Conservation (phyloP, 2,329 filamentous ascomycete species). For the Diaporthe amygdali region DNA sequence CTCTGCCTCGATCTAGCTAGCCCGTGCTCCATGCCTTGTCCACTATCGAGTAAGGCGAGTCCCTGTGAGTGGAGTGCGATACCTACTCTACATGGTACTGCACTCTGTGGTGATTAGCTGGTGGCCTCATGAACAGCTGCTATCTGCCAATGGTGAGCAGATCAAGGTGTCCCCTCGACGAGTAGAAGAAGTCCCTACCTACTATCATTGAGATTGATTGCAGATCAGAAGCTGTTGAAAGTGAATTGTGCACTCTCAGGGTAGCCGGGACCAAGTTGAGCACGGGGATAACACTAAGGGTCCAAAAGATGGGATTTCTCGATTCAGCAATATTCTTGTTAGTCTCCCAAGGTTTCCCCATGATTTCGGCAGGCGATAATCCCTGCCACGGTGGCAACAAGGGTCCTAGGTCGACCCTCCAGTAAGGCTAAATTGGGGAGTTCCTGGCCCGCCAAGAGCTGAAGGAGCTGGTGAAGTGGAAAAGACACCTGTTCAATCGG, state of each 20-base stretch:
- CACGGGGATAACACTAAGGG: not conserved
- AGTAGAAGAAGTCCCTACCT: not conserved
- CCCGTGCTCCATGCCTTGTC: not conserved
- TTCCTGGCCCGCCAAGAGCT: slow-evolving; percentile 12
- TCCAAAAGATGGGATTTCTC: not conserved
- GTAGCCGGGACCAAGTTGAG: not conserved
- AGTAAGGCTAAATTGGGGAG: slow-evolving; percentile 13
- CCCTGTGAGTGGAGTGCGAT: not conserved
- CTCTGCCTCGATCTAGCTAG: slow-evolving; percentile 10
- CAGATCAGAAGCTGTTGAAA: not conserved
- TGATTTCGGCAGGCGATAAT: not conserved
- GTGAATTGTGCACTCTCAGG: not conserved
- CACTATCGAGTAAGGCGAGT: not conserved
- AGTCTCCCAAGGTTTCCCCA: not conserved
- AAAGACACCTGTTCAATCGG: slow-evolving; percentile 21
- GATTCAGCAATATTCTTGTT: not conserved
- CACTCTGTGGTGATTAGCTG: not conserved
- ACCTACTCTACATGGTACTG: not conserved
- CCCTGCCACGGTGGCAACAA: slow-evolving; percentile 13
- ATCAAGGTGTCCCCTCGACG: not conserved
- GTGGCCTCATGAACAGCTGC: slow-evolving; percentile 3
- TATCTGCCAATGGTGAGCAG: not conserved
- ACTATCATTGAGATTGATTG: not conserved
- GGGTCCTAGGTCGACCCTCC: slow-evolving; percentile 12
- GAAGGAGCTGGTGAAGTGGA: slow-evolving; percentile 14